Percentiles rank a stretch among this genome's conserved stretches.
phyloP scores from a whole-genome alignment of 106 monocot species.

The Phalaenopsis aphrodite region DNA sequence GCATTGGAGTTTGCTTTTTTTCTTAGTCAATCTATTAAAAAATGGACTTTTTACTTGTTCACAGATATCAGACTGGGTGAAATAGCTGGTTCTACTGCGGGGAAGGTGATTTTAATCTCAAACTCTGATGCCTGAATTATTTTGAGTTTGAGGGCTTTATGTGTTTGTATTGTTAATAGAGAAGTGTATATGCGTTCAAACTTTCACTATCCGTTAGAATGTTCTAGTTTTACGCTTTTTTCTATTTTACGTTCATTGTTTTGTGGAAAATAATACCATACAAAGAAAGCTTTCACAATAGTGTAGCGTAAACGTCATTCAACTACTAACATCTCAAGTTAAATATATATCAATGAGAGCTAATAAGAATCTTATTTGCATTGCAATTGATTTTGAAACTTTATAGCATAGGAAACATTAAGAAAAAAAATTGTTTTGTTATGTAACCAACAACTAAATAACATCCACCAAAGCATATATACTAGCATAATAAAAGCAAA shows the following conservation, averaged over 20 bases:
- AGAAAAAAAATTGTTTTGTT: no score
- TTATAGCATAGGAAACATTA: no score
- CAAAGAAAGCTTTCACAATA: no score
- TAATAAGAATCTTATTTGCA: no score
- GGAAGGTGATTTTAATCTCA: constrained; percentile 20
- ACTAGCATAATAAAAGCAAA: no score
- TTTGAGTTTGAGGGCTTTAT: not conserved
- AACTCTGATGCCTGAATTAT: not conserved
- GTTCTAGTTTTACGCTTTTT: not conserved
- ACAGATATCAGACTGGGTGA: constrained; percentile 17
- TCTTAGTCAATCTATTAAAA: not conserved
- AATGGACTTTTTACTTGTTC: constrained; percentile 12
- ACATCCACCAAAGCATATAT: no score
- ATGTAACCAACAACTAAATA: no score
- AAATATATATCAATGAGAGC: no score
- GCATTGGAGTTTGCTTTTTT: not conserved
- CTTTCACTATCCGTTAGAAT: not conserved
- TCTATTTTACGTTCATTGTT: constrained; percentile 1
- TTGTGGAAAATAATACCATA: not conserved
- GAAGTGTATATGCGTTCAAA: not conserved
- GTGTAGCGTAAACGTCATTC: no score
- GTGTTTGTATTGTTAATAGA: not conserved
- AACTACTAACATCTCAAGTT: no score
- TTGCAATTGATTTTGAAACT: no score
- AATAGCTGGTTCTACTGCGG: constrained; percentile 5